Evolutionary conservation across 2,329 filamentous ascomycete genomes (phyloP), one percentile per base, ranked within the genome.

Genomic region (Verruconis gallopava): DNA sequence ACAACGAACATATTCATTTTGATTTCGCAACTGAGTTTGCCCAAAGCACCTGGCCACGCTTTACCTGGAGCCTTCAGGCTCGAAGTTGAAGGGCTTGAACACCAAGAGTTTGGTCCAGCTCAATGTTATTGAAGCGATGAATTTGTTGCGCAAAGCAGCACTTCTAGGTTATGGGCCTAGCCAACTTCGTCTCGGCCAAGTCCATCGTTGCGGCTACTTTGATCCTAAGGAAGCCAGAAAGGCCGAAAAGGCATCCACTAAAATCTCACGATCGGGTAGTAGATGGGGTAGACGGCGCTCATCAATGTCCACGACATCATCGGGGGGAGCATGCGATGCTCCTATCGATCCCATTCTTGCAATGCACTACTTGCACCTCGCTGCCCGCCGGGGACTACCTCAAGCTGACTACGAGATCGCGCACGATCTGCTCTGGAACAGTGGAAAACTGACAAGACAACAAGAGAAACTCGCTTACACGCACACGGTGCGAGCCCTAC

Each of bases 331-430:
- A 6, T n/a, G 6, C 6, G 33, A 36, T 36, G 18, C 15, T 9
- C 9, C 11, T 11, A 17, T 36, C 11, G 6, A 36, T 6, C 9
- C 18, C 18, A 19, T 11, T 9, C 6, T 36, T 6, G 33, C 33
- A 17, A 36, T 36, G 19, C 3, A 21, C 22, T 40, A 15, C 14
- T 14, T 14, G 22, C 21, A 32, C 22, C 21, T 40, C 22, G 38
- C 21, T 18, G 38, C 38, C 9, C 38, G 38, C 9, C 5, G 38
- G 5, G 19, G 21, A 4, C 38, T 28, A n/a, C 9, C 38, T 2
- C 18, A 40, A 40, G 38, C 38, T 18, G 38, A 40, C 21, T 32
- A 6, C 38, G 19, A 40, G 22, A 32, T n/a, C 5, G 22, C 21
- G 22, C 21, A 21, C 22, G 18, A 36, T 6, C 25, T 30, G 25